Evolutionary conservation across 2,329 filamentous ascomycete genomes (phyloP).

Genomic region (Akanthomyces dipterigenus): DNA sequence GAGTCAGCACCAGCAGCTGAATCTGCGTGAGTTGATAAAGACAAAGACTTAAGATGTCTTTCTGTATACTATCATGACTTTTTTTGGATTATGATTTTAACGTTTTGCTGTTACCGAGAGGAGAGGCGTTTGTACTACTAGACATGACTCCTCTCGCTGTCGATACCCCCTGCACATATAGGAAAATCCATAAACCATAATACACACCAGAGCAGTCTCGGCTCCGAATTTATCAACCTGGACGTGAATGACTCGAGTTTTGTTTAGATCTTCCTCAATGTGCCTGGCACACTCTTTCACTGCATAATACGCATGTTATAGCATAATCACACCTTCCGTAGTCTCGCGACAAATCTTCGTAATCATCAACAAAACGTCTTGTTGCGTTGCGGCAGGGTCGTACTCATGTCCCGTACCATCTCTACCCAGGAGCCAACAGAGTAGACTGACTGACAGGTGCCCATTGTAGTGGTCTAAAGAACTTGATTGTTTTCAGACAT

Average conservation of each 20-base stretch:
- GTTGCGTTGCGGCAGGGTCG: too few species aligned
- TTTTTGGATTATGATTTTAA: neutral
- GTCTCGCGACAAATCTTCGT: too few species aligned
- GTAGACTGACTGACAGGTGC: neutral
- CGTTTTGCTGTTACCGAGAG: neutral
- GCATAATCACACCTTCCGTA: too few species aligned
- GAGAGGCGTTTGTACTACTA: neutral
- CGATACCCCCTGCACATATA: slow-evolving; percentile 6
- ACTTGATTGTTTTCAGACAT: neutral
- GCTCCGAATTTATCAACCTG: too few species aligned
- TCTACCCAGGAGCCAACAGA: neutral
- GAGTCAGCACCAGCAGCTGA: neutral
- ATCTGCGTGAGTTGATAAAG: neutral
- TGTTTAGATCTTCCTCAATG: too few species aligned
- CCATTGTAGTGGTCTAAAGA: neutral
- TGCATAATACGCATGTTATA: too few species aligned
- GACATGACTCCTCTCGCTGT: neutral
- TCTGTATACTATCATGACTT: neutral
- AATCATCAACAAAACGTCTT: too few species aligned
- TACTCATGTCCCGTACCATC: too few species aligned
- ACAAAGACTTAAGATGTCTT: neutral
- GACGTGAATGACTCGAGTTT: too few species aligned
- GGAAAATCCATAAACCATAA: neutral
- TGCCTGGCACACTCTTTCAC: too few species aligned
- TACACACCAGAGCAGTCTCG: neutral